Percentiles rank a stretch among this genome's conserved stretches.
Evolutionary conservation across 345 rosid species (phyloP).

Genomic region (Citropsis articulata): DNA sequence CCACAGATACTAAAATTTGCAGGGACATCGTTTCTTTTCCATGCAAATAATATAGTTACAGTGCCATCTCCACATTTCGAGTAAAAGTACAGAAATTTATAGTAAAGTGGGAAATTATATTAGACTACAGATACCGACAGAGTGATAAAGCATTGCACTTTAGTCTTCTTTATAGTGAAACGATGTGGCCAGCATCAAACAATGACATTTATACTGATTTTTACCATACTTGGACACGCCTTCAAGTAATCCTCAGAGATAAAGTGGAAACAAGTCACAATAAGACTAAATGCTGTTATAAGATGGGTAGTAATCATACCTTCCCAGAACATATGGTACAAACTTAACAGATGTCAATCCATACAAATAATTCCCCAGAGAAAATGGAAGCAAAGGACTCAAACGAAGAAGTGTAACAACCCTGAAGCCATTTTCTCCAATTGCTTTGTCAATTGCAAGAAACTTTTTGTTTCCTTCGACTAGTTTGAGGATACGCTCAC

Average conservation of each 20-base stretch:
- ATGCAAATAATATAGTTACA: not conserved
- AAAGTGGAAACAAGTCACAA: not conserved
- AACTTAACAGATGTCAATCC: conserved; percentile 96
- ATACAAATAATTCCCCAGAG: conserved; percentile 89
- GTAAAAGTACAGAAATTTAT: not conserved
- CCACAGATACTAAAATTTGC: not conserved
- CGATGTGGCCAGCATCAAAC: not conserved
- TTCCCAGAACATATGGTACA: conserved; percentile 83
- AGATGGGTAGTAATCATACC: conserved; percentile 41
- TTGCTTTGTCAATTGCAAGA: conserved; percentile 95
- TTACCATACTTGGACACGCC: too few relatives aligned
- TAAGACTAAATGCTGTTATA: not conserved
- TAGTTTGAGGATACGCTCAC: conserved; percentile 88
- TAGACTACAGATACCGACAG: not conserved
- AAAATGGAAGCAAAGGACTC: conserved; percentile 97
- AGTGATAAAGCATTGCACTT: not conserved
- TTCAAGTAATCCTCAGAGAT: too few relatives aligned
- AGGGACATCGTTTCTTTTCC: not conserved
- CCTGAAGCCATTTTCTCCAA: conserved; percentile 92
- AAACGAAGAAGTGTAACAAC: conserved; percentile 90
- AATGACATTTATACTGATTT: not conserved
- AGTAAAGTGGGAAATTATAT: too few relatives aligned
- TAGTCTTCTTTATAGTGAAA: not conserved
- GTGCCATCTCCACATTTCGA: not conserved
- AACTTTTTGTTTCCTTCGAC: conserved; percentile 96